phyloP scores from a whole-genome alignment of 495 filamentous ascomycete species.

The Copromyces sp. region DNA sequence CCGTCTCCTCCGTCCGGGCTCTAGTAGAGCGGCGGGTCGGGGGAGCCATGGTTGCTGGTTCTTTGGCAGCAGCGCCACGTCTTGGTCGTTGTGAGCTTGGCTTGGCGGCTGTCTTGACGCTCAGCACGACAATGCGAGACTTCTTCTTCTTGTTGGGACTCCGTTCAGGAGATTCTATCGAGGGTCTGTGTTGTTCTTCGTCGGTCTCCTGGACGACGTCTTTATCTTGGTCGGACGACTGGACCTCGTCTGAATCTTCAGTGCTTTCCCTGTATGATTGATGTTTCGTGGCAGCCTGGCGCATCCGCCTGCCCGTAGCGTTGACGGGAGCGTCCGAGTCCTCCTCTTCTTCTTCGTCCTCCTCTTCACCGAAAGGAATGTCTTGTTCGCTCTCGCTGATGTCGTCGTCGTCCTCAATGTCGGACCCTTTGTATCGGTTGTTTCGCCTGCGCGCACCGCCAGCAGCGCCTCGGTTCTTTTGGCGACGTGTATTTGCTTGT shows the following conservation, averaged over 20 bases:
- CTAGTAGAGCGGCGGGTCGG: slow-evolving; percentile 33
- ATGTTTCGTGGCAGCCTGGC: slow-evolving; percentile 46
- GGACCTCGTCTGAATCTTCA: slow-evolving; percentile 25
- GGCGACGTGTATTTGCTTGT: slow-evolving; percentile 29
- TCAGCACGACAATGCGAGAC: slow-evolving; percentile 23
- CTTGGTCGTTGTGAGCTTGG: slow-evolving; percentile 7
- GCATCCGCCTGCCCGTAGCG: slow-evolving; percentile 58
- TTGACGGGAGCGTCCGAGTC: slow-evolving; percentile 49
- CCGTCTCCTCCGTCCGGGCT: slow-evolving; percentile 37
- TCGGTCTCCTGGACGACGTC: slow-evolving; percentile 8
- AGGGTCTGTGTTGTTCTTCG: background rate
- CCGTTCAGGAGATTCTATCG: slow-evolving; percentile 1
- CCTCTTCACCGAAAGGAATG: slow-evolving; percentile 45
- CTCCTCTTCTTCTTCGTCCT: slow-evolving; percentile 55
- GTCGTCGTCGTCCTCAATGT: slow-evolving; percentile 58
- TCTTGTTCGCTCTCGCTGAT: slow-evolving; percentile 45
- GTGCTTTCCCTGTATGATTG: slow-evolving; percentile 39
- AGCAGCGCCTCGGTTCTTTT: background rate
- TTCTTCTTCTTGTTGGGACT: slow-evolving; percentile 11
- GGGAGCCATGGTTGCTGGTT: slow-evolving; percentile 7
- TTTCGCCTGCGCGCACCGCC: slow-evolving; percentile 36
- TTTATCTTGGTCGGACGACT: slow-evolving; percentile 24
- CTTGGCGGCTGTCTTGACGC: slow-evolving; percentile 5
- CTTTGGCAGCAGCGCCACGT: slow-evolving; percentile 12
- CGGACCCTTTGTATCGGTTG: slow-evolving; percentile 47